phyloP scores from a whole-genome alignment of 192 early-diverging fungal genomes.

The Allomyces macrogynus region DNA sequence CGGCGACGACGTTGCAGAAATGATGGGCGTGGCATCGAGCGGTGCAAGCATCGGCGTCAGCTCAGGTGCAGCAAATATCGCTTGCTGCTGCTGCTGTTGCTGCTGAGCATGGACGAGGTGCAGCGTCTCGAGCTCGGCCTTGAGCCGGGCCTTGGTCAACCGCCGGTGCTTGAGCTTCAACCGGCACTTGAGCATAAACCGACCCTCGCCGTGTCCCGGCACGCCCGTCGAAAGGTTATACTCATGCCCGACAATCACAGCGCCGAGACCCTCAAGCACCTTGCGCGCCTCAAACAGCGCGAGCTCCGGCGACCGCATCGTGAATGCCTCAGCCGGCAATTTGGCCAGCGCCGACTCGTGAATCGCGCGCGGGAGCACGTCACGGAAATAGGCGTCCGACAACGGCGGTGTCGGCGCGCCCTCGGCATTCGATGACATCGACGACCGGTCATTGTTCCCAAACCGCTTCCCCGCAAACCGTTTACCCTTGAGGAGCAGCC shows the following conservation, averaged over 20 bases:
- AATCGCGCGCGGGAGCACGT: neutral
- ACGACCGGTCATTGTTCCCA: no score
- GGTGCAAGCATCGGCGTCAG: no score
- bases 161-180: neutral
- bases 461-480: no score
- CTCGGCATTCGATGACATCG: neutral
- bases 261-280: neutral
- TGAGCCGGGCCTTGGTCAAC: neutral
- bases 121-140: neutral
- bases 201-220: neutral
- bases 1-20: no score
- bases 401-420: neutral
- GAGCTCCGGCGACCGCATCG: neutral
- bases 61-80: no score
- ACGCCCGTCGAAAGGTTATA: neutral
- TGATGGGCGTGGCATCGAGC: no score
- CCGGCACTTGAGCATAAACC: neutral
- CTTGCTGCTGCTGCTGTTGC: no score
- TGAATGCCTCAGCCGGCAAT: neutral
- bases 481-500: no score
- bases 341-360: neutral
- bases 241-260: neutral
- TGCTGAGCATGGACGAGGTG: neutral
- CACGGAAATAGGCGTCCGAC: neutral
- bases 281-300: neutral